Conservation (phyloP, 1,139 yeast genomes). For the Geotrichum histeridarum region DNA sequence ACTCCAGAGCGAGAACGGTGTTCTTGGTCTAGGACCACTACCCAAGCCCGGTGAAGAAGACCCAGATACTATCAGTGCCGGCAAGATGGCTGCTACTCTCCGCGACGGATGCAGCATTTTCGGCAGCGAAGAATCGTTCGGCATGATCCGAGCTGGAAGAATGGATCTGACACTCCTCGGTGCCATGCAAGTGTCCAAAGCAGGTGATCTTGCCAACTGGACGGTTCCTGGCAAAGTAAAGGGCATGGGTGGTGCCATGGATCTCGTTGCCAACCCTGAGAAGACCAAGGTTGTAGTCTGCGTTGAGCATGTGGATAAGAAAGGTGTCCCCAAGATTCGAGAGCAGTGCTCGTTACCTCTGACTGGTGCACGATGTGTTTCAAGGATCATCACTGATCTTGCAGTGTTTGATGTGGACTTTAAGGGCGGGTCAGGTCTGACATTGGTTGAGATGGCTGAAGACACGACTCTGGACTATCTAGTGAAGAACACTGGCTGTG, state of each 20-base stretch:
- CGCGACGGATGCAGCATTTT: conserved; percentile 43
- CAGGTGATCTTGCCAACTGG: conserved; percentile 48
- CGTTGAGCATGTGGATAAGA: conserved; percentile 45
- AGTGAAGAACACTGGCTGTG: conserved; percentile 39
- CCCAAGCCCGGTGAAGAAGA: conserved; percentile 43
- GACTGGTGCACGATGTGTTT: conserved; percentile 44
- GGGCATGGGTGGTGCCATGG: conserved; percentile 52
- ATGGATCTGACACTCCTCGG: conserved; percentile 43
- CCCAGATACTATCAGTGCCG: conserved; percentile 45
- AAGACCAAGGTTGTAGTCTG: conserved; percentile 43
- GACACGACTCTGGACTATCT: conserved; percentile 40
- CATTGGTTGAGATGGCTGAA: conserved; percentile 40
- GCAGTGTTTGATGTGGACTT: conserved; percentile 45
- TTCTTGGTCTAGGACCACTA: conserved; percentile 44
- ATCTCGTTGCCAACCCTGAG: conserved; percentile 45
- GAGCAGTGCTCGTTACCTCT: conserved; percentile 43
- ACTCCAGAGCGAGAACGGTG: conserved; percentile 46
- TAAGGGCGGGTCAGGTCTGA: conserved; percentile 33
- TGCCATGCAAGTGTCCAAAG: conserved; percentile 43
- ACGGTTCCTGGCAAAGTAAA: conserved; percentile 45
- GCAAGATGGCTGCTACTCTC: conserved; percentile 45
- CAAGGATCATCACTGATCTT: conserved; percentile 44
- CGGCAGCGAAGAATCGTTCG: conserved; percentile 47
- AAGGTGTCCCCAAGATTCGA: conserved; percentile 42
- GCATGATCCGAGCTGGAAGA: conserved; percentile 45